Base-by-base conservation (phyloP, 306 rosid genomes). In the Prosopis cineraria region DNA sequence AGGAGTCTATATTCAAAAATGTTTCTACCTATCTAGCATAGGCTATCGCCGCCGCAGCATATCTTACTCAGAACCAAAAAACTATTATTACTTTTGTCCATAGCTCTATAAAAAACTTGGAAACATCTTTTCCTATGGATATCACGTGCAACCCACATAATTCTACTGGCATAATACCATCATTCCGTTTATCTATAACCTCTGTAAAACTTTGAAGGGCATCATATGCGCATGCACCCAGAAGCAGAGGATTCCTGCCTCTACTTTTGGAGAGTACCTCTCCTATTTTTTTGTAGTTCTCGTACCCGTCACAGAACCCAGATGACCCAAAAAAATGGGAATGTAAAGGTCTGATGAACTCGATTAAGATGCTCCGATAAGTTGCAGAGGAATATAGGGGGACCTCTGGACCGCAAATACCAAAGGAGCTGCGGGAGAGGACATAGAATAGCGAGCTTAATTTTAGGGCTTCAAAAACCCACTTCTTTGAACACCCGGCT, bases 391-490 rank as follows among this genome's bases (percentile, higher is more conserved):
- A 94, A 89, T 60, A 94, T 25, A 13, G 97, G 97, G 4, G 90
- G 94, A 0, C 86, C 94, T 25, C 90, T 78, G 20, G 87, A 68
- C 12, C 96, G 91, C 2, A 91, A 78, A 56, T 81, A 86, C 13
- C 91, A 69, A 41, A 85, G 84, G 6, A 90, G 83, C 72, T 85
- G 94, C 20, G 96, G 96, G 0, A 86, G 77, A 0, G 98, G 97
- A 0, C 98, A 91, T 2, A 92, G 70, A 5, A 97, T 59, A 97
- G 82, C n/a, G n/a, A n/a, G n/a, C n/a, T n/a, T n/a, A n/a, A n/a
- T n/a, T n/a, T n/a, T n/a, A n/a, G n/a, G n/a, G 95, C 98, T 94
- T 67, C 98, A 90, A 25, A 92, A 94, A 36, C 98, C 98, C 10
- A 97, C 97, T 77, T 94, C 98, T 0, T 87, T 90, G 58, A 94